Evolutionary conservation across 371 early-diverging fungal genomes (phyloP).

Genomic region (Funneliformis caledonium): DNA sequence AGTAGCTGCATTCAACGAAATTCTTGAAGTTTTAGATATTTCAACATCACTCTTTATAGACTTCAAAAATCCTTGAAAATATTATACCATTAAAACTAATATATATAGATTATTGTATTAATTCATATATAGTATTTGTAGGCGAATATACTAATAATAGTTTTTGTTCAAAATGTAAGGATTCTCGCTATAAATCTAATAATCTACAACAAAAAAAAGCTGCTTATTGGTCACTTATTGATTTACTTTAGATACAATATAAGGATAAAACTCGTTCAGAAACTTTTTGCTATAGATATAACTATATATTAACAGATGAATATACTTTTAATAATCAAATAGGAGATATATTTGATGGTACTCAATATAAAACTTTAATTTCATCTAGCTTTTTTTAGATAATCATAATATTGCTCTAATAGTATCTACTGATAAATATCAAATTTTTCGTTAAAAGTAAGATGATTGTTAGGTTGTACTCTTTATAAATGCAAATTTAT

Average conservation of each 20-base stretch:
- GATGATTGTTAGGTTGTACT: neutral
- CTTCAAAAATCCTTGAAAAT: too few species aligned
- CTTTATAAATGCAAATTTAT: neutral
- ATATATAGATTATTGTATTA: too few species aligned
- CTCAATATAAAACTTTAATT: neutral
- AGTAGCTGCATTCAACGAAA: too few species aligned
- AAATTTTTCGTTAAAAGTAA: neutral
- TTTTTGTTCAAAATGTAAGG: too few species aligned
- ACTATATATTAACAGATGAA: neutral
- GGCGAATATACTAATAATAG: too few species aligned
- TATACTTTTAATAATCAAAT: neutral
- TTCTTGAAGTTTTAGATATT: too few species aligned
- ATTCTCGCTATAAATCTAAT: too few species aligned
- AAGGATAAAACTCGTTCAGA: neutral
- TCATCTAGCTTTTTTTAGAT: neutral
- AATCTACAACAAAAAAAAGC: too few species aligned
- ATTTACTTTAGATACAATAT: neutral
- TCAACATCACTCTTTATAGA: too few species aligned
- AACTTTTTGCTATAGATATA: neutral
- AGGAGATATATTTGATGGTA: conserved; percentile 9
- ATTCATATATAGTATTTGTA: too few species aligned
- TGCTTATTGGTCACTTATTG: neutral
- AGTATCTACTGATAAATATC: neutral
- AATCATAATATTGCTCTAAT: neutral
- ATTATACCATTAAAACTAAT: too few species aligned